phyloP scores from a whole-genome alignment of 2,329 filamentous ascomycete genomes.

The Beauveria rudraprayagi region DNA sequence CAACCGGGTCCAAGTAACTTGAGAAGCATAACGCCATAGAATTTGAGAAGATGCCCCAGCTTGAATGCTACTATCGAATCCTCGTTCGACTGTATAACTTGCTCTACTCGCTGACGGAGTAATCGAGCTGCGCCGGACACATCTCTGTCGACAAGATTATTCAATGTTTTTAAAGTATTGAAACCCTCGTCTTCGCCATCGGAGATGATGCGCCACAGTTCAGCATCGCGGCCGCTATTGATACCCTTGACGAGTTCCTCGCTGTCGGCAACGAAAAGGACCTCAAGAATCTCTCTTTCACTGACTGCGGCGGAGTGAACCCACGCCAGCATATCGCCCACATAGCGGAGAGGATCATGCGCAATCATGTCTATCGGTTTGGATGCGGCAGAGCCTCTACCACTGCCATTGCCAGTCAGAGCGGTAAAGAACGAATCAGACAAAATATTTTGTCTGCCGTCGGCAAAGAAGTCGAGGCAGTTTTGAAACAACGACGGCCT shows the following conservation, averaged over 20 bases:
- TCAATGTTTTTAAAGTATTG: conserved; percentile 73
- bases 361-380: conserved; percentile 94
- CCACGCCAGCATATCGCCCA: conserved; percentile 97
- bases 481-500: conserved; percentile 85
- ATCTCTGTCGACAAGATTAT: conserved; percentile 79
- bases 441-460: conserved; percentile 77
- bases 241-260: conserved; percentile 81
- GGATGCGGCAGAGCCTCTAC: conserved; percentile 49
- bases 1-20: conserved; percentile 67
- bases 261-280: conserved; percentile 83
- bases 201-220: conserved; percentile 67
- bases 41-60: conserved; percentile 78
- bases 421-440: conserved; percentile 86
- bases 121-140: conserved; percentile 72
- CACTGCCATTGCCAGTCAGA: conserved; percentile 62
- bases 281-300: conserved; percentile 84
- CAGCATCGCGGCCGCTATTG: conserved; percentile 69
- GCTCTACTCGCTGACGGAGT: conserved; percentile 83
- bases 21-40: conserved; percentile 80
- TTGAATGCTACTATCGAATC: conserved; percentile 85
- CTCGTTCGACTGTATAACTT: conserved; percentile 87
- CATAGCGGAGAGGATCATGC: conserved; percentile 84
- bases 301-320: conserved; percentile 89
- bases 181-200: conserved; percentile 57
- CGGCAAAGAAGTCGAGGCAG: conserved; percentile 87